Conservation (phyloP, 768 basidiomycete genomes). For the Mycena rebaudengoi region DNA sequence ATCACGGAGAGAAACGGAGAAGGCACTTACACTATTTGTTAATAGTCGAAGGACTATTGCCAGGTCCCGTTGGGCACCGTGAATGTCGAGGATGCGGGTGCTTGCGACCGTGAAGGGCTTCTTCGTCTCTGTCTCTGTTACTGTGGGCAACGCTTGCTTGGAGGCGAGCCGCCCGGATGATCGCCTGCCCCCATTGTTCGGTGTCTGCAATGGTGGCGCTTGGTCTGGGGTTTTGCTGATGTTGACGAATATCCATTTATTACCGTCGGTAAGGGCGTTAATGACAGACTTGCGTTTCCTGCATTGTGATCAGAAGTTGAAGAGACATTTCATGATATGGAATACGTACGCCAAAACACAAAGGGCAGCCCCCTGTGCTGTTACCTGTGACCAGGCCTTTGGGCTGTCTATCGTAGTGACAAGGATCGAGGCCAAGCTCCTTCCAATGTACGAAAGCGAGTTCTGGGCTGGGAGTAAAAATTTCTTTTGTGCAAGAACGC, state of each 20-base stretch:
- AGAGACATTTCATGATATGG: not conserved
- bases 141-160: not conserved
- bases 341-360: not conserved
- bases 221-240: not conserved
- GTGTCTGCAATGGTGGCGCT: not conserved
- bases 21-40: not conserved
- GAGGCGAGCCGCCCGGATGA: not conserved
- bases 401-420: not conserved
- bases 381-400: not conserved
- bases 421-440: not conserved
- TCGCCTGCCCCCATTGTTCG: too few species aligned
- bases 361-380: not conserved
- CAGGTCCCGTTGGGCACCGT: not conserved
- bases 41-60: not conserved
- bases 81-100: not conserved
- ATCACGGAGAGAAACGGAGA: too few species aligned
- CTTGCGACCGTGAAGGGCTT: not conserved
- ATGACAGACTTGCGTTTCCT: not conserved
- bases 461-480: not conserved
- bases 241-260: not conserved
- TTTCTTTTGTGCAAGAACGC: not conserved
- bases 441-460: not conserved
- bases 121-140: not conserved
- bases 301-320: not conserved
- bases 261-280: not conserved